Evolutionary conservation across 2,329 filamentous ascomycete genomes (phyloP), one percentile per base, ranked within the genome.

Genomic region (Fusarium lyarnte): DNA sequence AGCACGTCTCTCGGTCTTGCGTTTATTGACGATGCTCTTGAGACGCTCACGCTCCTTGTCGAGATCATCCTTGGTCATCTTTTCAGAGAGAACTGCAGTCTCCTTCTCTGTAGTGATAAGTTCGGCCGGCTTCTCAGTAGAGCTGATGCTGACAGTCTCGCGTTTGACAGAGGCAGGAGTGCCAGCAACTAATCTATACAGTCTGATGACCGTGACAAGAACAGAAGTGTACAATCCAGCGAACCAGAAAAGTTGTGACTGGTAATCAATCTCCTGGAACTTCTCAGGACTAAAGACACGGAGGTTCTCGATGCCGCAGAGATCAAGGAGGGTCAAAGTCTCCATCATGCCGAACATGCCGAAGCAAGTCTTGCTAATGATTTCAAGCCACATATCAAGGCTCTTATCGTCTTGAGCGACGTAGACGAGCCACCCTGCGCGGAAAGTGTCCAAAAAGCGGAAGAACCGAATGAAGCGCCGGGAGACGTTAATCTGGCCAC

Each of bases 221-320:
- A 88, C 81, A 2, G 86, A 88, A 64, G 87, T 86, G 16, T 81
- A 81, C 27, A 94, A 82, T 1, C 87, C 87, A 42, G 90, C 88
- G 70, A 93, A 87, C 92, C 92, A 94, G 80, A 92, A 90, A 58
- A 89, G 87, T 81, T 92, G 89, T 1, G 88, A 88, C 80, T 94
- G 90, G 27, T 86, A 68, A 49, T 88, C 84, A 8, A 92, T 75
- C 31, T 70, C 74, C n/a, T 75, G 74, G 21, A 86, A 85, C 79
- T 83, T 77, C 41, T 84, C 85, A 2, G 86, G 74, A 1, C 85
- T 86, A 82, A 91, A 90, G 17, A 88, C 79, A 51, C 87, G 82
- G 69, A 89, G 70, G 58, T 82, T 82, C 45, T 81, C 74, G 23
- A 87, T 78, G 23, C 77, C 77, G 54, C 85, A 72, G 31, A 85